Evolutionary conservation across 306 rosid genomes (phyloP).

Genomic region (Lablab purpureus): DNA sequence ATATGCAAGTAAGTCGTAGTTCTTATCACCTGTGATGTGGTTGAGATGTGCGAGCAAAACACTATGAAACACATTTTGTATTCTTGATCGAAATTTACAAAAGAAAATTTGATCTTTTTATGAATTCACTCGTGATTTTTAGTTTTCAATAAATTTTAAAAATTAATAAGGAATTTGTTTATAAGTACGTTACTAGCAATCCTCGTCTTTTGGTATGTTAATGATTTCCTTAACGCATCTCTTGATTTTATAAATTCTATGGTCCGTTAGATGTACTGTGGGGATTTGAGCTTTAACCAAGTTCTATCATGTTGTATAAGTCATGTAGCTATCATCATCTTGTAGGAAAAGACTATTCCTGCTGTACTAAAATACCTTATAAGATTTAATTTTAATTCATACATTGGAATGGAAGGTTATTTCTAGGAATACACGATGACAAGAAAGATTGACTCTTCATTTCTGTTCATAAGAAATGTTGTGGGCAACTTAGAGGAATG

Average conservation of each 20-base stretch:
- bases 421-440: background rate
- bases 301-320: background rate
- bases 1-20: conserved; percentile 46
- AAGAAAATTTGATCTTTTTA: background rate
- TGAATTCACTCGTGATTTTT: background rate
- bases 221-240: background rate
- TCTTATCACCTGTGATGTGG: background rate
- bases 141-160: background rate
- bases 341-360: background rate
- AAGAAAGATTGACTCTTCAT: background rate
- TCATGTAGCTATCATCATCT: background rate
- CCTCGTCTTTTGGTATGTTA: no score
- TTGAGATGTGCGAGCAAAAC: background rate
- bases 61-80: background rate
- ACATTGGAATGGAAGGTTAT: background rate
- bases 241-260: background rate
- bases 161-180: background rate
- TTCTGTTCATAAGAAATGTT: background rate
- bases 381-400: background rate
- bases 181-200: no score
- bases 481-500: background rate
- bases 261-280: background rate
- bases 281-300: background rate
- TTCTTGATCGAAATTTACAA: background rate
- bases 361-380: background rate